Base-by-base conservation (phyloP, 1,284 basidiomycete species). In the Psilocybe mexicana region DNA sequence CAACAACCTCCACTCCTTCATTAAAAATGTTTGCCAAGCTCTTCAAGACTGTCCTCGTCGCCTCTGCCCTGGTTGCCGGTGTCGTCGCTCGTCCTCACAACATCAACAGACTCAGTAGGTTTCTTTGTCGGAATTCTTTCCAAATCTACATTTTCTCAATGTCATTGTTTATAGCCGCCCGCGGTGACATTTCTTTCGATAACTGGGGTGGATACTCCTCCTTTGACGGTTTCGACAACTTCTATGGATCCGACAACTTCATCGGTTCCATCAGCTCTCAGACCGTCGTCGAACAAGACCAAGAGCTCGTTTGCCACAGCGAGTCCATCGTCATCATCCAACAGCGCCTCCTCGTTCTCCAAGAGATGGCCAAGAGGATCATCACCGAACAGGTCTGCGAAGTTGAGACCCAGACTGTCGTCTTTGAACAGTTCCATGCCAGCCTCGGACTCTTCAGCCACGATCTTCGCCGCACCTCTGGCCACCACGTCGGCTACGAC, bases 351-450 rank as follows among this genome's bases (percentile, higher is more conserved):
- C 69, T 72, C 52, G 70, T 78, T 33, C 57, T 77, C 28, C 75
- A 76, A 54, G 75, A 78, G 63, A 72, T 77, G 68, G 73, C 75
- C 26, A 76, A 76, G 67, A 74, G 67, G 61, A 74, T 78, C 62
- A 72, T 78, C 57, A 70, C 69, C n/a, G 72, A 76, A 59, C 69
- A 71, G 51, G 64, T 75, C 52, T 76, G 74, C 58, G 71, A 74
- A 14, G 74, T 76, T 25, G 74, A 76, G 58, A 69, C 69, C 7
- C 74, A 76, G 51, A 70, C 69, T 36, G 69, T 76, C 48, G 65
- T 75, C 54, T 70, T 75, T 43, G 61, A 74, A 54, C 74, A 75
- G 53, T 71, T 70, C 68, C 67, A 69, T 46, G 63, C 69, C 25
- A 69, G 71, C 58, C 61, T 76, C 38, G 63, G 67, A 28, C 52